phyloP scores from a whole-genome alignment of 2,329 filamentous ascomycete genomes.

The Lojkania enalia region DNA sequence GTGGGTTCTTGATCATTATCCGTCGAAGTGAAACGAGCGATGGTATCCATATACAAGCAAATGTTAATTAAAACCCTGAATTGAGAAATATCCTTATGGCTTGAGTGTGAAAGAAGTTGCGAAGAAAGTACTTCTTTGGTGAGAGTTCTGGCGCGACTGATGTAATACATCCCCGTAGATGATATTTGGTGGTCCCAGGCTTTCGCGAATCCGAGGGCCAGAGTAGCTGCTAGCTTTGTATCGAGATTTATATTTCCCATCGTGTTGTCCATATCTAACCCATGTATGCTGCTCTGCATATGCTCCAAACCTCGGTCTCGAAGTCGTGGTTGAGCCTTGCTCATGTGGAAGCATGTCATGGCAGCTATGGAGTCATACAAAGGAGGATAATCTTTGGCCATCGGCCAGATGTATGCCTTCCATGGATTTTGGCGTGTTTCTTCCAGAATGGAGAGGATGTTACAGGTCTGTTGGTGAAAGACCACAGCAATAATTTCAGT shows the following conservation, averaged over 20 bases:
- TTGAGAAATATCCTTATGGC: slow-evolving; percentile 42
- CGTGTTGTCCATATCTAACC: slow-evolving; percentile 55
- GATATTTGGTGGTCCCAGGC: slow-evolving; percentile 67
- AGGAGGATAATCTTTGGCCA: slow-evolving; percentile 64
- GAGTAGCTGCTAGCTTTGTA: slow-evolving; percentile 65
- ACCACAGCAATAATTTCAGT: slow-evolving; percentile 63
- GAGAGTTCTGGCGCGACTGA: slow-evolving; percentile 64
- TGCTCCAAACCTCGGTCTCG: slow-evolving; percentile 65
- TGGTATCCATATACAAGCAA: slow-evolving; percentile 73
- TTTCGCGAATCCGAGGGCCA: slow-evolving; percentile 68
- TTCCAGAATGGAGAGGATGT: slow-evolving; percentile 70
- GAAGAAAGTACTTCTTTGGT: slow-evolving; percentile 58
- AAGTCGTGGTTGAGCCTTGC: slow-evolving; percentile 58
- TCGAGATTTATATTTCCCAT: slow-evolving; percentile 64
- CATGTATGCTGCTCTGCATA: slow-evolving; percentile 62
- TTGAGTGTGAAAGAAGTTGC: slow-evolving; percentile 42
- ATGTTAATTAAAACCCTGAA: slow-evolving; percentile 69
- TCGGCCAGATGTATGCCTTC: slow-evolving; percentile 68
- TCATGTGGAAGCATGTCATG: slow-evolving; percentile 67
- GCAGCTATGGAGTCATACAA: slow-evolving; percentile 68
- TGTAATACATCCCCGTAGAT: slow-evolving; percentile 66
- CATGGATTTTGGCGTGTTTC: slow-evolving; percentile 68
- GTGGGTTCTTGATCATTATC: slow-evolving; percentile 57
- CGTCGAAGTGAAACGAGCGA: slow-evolving; percentile 66
- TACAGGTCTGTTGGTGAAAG: slow-evolving; percentile 66